A percentile compares a stretch with the other conserved stretches of the same genome.
Evolutionary conservation across 169 alveolate species (phyloP).

Genomic region (Plasmodium reichenowi): DNA sequence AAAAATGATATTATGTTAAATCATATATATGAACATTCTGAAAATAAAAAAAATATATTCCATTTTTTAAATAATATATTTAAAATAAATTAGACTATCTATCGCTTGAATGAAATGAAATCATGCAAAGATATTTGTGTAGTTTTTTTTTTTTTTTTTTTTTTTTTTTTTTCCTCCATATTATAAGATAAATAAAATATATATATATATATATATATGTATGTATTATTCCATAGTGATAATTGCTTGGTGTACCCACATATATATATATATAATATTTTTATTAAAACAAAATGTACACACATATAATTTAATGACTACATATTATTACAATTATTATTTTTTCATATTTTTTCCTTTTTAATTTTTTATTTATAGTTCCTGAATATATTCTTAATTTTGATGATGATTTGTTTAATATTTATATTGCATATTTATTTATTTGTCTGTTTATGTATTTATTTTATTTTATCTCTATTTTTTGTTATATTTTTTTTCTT

Average conservation of each 20-base stretch:
- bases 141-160: no score
- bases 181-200: background rate
- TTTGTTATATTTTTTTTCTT: conserved; percentile 2
- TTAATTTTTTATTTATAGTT: no score
- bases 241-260: background rate
- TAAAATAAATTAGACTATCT: conserved; percentile 23
- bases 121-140: no score
- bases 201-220: background rate
- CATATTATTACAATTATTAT: no score
- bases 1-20: background rate
- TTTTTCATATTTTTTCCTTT: no score
- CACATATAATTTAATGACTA: no score
- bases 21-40: conserved; percentile 1
- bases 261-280: background rate
- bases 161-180: no score
- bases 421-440: background rate
- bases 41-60: conserved; percentile 43
- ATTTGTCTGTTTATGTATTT: background rate
- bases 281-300: no score
- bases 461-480: background rate
- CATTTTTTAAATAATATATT: conserved; percentile 33
- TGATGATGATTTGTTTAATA: no score
- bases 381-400: no score
- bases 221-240: background rate
- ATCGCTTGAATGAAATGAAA: no score